Evolutionary conservation across 805 yeast species (phyloP).

Genomic region (Tetrapisispora arboricola): DNA sequence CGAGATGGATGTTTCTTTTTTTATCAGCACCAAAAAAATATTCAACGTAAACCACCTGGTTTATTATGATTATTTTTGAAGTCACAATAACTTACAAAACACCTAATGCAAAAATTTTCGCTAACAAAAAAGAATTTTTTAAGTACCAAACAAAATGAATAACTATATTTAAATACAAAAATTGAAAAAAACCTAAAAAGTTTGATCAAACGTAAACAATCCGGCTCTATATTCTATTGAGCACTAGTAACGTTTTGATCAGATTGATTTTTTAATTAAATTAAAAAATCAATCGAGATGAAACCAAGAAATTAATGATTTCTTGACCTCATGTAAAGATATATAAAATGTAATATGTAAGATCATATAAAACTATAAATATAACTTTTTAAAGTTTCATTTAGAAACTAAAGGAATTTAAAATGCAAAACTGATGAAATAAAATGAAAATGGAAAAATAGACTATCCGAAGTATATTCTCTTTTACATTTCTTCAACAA

Average conservation of each 20-base stretch:
- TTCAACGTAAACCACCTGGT: background rate
- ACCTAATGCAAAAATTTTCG: background rate
- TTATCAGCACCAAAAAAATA: background rate
- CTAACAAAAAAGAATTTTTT: background rate
- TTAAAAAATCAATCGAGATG: background rate
- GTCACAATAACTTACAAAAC: background rate
- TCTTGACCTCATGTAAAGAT: background rate
- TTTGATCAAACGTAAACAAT: conserved; percentile 50
- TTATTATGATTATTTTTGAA: background rate
- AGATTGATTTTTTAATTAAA: background rate
- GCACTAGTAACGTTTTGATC: conserved; percentile 13
- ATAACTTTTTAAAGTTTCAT: background rate
- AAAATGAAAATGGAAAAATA: background rate
- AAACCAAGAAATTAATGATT: background rate
- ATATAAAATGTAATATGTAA: too few species aligned
- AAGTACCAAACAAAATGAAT: background rate
- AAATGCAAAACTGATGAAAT: too few species aligned
- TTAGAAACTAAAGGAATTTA: background rate
- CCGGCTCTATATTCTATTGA: conserved; percentile 13
- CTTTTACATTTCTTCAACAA: conserved; percentile 51
- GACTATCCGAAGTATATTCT: background rate
- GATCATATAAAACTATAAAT: too few species aligned
- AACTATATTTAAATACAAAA: background rate
- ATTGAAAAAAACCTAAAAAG: conserved; percentile 38
- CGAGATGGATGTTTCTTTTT: too few species aligned